Base-by-base conservation (phyloP, 768 basidiomycete genomes). In the Amanita phalloides region DNA sequence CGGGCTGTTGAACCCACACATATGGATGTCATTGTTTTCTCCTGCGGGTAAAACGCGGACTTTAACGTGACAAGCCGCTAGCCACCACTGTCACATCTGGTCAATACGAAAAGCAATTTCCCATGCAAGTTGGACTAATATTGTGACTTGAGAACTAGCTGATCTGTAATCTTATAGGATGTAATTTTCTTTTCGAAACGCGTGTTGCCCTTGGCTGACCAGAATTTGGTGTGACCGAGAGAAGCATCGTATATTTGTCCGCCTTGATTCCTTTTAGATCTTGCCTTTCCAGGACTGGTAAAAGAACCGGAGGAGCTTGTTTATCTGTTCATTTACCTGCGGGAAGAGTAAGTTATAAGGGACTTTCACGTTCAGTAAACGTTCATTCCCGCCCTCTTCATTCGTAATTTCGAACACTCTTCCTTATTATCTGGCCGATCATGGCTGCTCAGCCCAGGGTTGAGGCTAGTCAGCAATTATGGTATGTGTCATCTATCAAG, bases 401-500 rank as follows among this genome's bases (percentile, higher is more conserved):
- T 54, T 61, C 56, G 51, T 55, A 55, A 48, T 60, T 61, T 56
- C 58, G 51, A 33, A 33, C 33, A 33, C 33, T 33, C 33, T 62
- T 62, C 56, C 56, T 55, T 58, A 45, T 63, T 62, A 59, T 64
- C 69, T 63, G 66, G 66, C 71, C 73, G 67, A 61, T 66, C 66
- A 76, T 81, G 75, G 74, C 80, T 53, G 64, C 70, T 60, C 75
- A 72, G 71, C 74, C 77, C 61, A 64, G 73, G 70, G 75, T 67
- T 55, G 81, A 81, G 71, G 71, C 71, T 53, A 79, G 70, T 65
- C 77, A 81, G 63, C 80, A 80, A 63, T 70, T 78, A 56, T 86
- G 84, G 84, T 84, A 54, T 63, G 78, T 71, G 49, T 52, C 44
- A 32, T 49, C 54, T 51, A 17, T 41, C 20, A 23, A 39, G 32